phyloP scores from a whole-genome alignment of 176 grass and related monocot genomes.

The Hordeum marinum region DNA sequence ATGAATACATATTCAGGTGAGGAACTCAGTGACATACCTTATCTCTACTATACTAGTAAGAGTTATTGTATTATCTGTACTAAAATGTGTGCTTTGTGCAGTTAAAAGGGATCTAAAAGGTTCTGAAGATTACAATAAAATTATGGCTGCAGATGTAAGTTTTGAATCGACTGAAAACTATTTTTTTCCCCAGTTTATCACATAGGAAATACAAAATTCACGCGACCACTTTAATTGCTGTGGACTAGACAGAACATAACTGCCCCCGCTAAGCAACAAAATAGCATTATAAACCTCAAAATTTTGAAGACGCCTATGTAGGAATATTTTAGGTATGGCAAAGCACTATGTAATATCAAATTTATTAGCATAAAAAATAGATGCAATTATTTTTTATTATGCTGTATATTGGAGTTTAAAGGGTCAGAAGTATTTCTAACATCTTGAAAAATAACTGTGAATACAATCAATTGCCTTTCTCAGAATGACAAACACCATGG shows the following conservation, averaged over 20 bases:
- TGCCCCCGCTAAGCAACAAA: neutral
- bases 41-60: slow-evolving; percentile 4
- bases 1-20: slow-evolving; percentile 43
- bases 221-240: neutral
- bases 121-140: slow-evolving; percentile 19
- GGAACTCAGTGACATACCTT: neutral
- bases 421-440: slow-evolving; percentile 5
- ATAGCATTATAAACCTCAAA: neutral
- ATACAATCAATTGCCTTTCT: slow-evolving; percentile 12
- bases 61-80: neutral
- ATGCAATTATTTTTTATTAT: neutral
- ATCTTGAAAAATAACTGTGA: neutral
- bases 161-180: neutral
- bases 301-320: slow-evolving; percentile 1
- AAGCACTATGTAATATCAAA: neutral
- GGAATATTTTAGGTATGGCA: neutral
- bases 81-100: slow-evolving; percentile 26
- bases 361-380: neutral
- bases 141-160: slow-evolving; percentile 40
- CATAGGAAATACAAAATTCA: neutral
- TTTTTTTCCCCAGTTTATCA: neutral
- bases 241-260: neutral
- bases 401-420: neutral
- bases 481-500: slow-evolving; percentile 38
- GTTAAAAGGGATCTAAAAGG: slow-evolving; percentile 45